phyloP scores from a whole-genome alignment of 2,329 filamentous ascomycete species.

The Zymoseptoria tritici region DNA sequence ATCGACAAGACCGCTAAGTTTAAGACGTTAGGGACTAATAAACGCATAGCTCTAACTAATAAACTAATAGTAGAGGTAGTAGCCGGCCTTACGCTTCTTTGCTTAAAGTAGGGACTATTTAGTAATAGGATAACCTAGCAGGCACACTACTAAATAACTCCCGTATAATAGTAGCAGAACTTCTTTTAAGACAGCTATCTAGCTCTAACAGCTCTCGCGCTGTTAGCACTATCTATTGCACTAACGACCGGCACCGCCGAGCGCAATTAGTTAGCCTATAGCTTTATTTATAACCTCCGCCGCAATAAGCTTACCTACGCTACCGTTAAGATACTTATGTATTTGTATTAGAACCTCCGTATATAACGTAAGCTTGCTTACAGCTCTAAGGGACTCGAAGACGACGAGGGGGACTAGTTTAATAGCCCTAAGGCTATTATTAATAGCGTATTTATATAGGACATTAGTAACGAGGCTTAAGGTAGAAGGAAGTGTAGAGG shows the following conservation, averaged over 20 bases:
- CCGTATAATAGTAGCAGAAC: not conserved
- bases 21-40: not conserved
- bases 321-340: not conserved
- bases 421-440: no score
- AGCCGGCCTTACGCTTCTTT: not conserved
- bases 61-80: not conserved
- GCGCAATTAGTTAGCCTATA: not conserved
- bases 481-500: no score
- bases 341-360: not conserved
- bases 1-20: not conserved
- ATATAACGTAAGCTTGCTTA: not conserved
- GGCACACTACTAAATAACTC: not conserved
- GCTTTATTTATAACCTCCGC: not conserved
- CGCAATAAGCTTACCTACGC: not conserved
- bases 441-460: no score
- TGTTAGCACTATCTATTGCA: not conserved
- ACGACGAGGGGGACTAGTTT: no score
- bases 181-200: not conserved
- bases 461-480: no score
- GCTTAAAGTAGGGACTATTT: not conserved
- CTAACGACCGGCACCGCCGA: not conserved
- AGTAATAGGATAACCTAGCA: not conserved
- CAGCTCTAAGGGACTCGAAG: not conserved
- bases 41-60: not conserved
- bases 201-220: not conserved